Base-by-base conservation (phyloP, 176 grass and related monocot genomes). In the Hordeum marinum region DNA sequence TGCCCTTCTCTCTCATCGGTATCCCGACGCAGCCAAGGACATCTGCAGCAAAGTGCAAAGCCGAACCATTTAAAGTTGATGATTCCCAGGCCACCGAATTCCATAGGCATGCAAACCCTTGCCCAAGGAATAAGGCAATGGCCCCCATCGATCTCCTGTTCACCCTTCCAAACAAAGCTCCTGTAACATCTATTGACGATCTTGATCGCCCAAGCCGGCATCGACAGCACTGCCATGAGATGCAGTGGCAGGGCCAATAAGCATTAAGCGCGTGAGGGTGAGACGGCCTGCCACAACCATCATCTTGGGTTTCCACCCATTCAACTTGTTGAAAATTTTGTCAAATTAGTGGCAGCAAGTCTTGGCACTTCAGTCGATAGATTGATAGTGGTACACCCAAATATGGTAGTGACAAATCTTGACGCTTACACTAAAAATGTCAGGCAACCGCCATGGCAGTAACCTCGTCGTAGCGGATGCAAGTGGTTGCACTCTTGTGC, bases 291-390 rank as follows among this genome's bases (percentile, higher is more conserved):
- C 21, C 0, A 1, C 21, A 18, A 9, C 24, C 9, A 60, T 0
- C 8, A 60, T 8, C 9, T 60, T 60, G 1, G n/a, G 57, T 1
- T 23, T 24, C 57, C 57, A 60, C 0, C 57, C 57, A 0, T 20
- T 20, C 0, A 60, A 8, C 57, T 11, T 60, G 2, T 60, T n/a
- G 0, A 20, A 60, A 20, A 60, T 23, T 11, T 4, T 60, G 7
- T 60, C 8, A n/a, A 0, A 60, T 24, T 0, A 24, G 57, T 0
- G 8, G 8, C 57, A 20, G 10, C 0, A 60, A 10, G 3, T 60
- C 57, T 0, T 21, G 21, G 0, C 8, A 2, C 0, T 9, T 2
- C 0, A 60, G n/a, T 2, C 6, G 8, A 0, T n/a, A 21, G 0
- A 3, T 24, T 0, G 57, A 10, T 0, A 60, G 57, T 0, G 57